These are phyloP conservation scores for Mariannaea elegans DNA, from an alignment of 2,329 filamentous ascomycete genomes.

Conservation along the genomic window DNA sequence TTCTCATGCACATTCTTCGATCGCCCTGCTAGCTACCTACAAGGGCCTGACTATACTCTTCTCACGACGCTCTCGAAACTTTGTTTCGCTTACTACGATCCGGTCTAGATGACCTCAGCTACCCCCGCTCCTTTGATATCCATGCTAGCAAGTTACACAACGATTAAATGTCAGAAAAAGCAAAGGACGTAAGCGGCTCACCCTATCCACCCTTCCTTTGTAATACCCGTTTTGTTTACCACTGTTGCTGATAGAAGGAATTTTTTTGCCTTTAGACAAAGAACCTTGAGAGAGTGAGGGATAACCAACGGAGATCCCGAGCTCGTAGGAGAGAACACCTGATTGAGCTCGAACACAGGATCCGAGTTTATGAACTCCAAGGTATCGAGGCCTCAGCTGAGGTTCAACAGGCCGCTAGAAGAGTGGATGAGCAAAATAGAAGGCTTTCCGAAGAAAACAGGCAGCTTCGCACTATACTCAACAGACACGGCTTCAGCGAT, in stretches of 20 bases:
- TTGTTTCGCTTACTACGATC: slow-evolving; percentile 23
- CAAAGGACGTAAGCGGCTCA: slow-evolving; percentile 38
- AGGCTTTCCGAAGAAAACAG: slow-evolving; percentile 76
- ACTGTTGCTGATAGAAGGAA: slow-evolving; percentile 27
- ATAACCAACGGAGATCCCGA: slow-evolving; percentile 81
- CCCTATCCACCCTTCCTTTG: slow-evolving; percentile 12
- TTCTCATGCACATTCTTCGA: slow-evolving; percentile 4
- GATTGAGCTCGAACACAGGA: slow-evolving; percentile 71
- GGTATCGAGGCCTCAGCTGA: slow-evolving; percentile 76
- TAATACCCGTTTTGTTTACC: slow-evolving; percentile 11
- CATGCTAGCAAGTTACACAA: slow-evolving; percentile 31
- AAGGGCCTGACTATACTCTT: neutral
- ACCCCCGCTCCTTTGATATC: slow-evolving; percentile 20
- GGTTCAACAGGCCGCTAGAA: slow-evolving; percentile 74
- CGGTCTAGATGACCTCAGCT: slow-evolving; percentile 35
- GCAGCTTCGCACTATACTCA: slow-evolving; percentile 67
- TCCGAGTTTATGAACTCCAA: slow-evolving; percentile 67
- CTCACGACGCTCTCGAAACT: slow-evolving; percentile 15
- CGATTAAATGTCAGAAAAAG: slow-evolving; percentile 45
- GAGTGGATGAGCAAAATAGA: slow-evolving; percentile 75
- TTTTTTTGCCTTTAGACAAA: slow-evolving; percentile 44
- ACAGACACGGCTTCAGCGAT: slow-evolving; percentile 64
- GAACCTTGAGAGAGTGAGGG: slow-evolving; percentile 68
- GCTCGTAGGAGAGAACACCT: slow-evolving; percentile 79
- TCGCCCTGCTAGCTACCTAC: slow-evolving; percentile 4